phyloP scores from a whole-genome alignment of 306 rosid species.

The Quercus dentata region DNA sequence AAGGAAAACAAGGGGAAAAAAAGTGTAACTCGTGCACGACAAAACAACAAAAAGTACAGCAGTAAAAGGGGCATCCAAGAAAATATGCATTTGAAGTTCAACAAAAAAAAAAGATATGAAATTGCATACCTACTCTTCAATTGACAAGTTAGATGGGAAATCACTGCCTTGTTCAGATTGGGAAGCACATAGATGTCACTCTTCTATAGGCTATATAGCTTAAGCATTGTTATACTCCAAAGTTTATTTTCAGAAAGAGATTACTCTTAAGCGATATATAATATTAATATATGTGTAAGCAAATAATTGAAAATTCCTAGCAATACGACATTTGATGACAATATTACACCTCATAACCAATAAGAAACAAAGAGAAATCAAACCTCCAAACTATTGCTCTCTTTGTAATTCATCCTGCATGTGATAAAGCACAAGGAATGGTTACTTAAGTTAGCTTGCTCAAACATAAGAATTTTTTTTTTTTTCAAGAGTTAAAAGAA shows the following conservation, averaged over 20 bases:
- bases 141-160: background rate
- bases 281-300: background rate
- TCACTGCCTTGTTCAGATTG: background rate
- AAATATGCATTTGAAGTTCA: background rate
- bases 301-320: background rate
- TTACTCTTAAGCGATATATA: background rate
- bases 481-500: background rate
- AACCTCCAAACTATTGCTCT: background rate
- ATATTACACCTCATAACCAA: background rate
- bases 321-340: background rate
- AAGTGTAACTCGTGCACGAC: background rate
- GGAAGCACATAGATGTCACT: background rate
- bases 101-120: background rate
- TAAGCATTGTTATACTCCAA: background rate
- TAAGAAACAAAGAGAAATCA: background rate
- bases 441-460: background rate
- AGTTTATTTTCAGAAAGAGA: background rate
- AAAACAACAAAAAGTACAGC: too few relatives aligned
- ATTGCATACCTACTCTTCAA: background rate
- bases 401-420: background rate
- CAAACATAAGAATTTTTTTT: background rate
- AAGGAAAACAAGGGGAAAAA: background rate
- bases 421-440: background rate
- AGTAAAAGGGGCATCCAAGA: background rate
- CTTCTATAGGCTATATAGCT: background rate